Percentiles rank a stretch among this genome's conserved stretches.
These are phyloP conservation scores for Microthlaspi erraticum DNA, from an alignment of 345 rosid species.

Conservation along the genomic window DNA sequence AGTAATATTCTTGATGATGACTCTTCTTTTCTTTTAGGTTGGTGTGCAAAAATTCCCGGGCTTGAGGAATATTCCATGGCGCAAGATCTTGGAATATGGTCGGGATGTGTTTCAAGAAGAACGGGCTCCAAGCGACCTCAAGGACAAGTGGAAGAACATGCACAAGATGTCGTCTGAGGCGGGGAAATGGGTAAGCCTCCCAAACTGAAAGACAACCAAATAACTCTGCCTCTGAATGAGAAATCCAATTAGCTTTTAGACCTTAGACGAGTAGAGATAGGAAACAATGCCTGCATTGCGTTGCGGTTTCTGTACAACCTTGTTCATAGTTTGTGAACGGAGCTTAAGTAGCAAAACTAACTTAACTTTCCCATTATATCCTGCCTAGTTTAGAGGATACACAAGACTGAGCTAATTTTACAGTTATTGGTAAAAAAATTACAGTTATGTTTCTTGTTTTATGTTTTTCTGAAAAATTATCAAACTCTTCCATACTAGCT, in stretches of 20 bases:
- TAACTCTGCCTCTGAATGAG: conserved; percentile 3
- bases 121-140: conserved; percentile 71
- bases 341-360: background rate
- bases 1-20: background rate
- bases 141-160: conserved; percentile 75
- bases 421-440: no score
- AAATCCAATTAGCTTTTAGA: background rate
- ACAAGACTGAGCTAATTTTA: no score
- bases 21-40: conserved; percentile 49
- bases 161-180: conserved; percentile 9
- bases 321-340: conserved; percentile 16
- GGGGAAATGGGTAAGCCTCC: conserved; percentile 15
- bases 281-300: background rate
- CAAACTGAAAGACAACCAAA: conserved; percentile 23
- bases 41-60: conserved; percentile 58
- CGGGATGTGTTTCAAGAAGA: conserved; percentile 53
- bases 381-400: background rate
- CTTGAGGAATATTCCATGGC: conserved; percentile 73
- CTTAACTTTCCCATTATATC: background rate
- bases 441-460: no score
- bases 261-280: background rate
- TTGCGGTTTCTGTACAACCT: conserved; percentile 13
- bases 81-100: conserved; percentile 75
- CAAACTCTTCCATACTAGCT: no score
- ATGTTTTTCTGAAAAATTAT: no score